Conservation (phyloP, 768 basidiomycete species). For the Hypholoma sublateritium region DNA sequence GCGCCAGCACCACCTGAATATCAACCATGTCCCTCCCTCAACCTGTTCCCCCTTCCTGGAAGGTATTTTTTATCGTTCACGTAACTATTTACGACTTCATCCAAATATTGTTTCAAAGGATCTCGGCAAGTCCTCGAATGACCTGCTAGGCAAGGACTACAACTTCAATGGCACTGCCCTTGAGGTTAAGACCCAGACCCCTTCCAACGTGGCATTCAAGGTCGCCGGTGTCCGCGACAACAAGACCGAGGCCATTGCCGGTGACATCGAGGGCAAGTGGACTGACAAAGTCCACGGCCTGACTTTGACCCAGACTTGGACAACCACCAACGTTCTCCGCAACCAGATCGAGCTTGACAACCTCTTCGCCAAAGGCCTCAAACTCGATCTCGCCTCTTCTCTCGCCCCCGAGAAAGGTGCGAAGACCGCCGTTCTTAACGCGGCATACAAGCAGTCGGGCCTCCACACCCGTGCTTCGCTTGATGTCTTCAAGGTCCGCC, state of each 20-base stretch:
- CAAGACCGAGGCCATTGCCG: constrained; percentile 70
- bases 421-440: constrained; percentile 82
- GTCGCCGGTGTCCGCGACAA: constrained; percentile 82
- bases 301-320: constrained; percentile 94
- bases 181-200: constrained; percentile 88
- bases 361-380: constrained; percentile 96
- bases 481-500: constrained; percentile 88
- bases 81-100: not conserved
- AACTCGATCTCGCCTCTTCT: constrained; percentile 84
- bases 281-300: constrained; percentile 89
- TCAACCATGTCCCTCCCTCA: constrained; percentile 86
- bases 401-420: constrained; percentile 84
- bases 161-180: constrained; percentile 70
- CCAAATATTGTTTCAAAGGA: constrained; percentile 50
- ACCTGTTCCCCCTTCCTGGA: constrained; percentile 97
- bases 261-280: constrained; percentile 97
- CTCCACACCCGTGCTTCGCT: constrained; percentile 89
- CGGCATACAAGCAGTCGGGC: constrained; percentile 94
- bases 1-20: constrained; percentile 19
- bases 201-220: constrained; percentile 91
- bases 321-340: constrained; percentile 89
- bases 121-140: constrained; percentile 96
- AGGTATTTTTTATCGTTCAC: constrained; percentile 50
- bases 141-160: constrained; percentile 93
- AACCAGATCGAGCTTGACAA: constrained; percentile 94